phyloP scores from a whole-genome alignment of 805 yeast species.

The Myxozyma sirexii region DNA sequence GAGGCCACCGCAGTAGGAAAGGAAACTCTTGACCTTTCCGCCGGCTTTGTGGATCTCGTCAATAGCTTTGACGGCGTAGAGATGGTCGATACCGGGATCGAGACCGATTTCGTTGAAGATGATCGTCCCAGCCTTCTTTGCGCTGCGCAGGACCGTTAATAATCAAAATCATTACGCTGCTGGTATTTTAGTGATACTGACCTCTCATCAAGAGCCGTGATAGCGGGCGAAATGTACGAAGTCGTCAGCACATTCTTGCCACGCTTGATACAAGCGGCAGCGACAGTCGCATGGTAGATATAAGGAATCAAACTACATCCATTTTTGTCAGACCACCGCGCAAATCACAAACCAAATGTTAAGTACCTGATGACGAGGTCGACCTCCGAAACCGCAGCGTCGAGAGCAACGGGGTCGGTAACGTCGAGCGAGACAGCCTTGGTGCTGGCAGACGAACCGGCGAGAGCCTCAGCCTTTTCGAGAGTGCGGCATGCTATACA shows the following conservation, averaged over 20 bases:
- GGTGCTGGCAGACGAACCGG: slow-evolving; percentile 65
- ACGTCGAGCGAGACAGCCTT: slow-evolving; percentile 88
- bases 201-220: slow-evolving; percentile 32
- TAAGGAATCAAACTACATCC: slow-evolving; percentile 73
- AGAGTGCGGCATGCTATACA: slow-evolving; percentile 81
- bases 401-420: slow-evolving; percentile 73
- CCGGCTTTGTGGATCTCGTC: slow-evolving; percentile 90
- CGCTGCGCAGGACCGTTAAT: slow-evolving; percentile 37
- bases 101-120: slow-evolving; percentile 99
- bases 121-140: slow-evolving; percentile 91
- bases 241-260: slow-evolving; percentile 88
- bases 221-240: slow-evolving; percentile 73
- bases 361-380: slow-evolving; percentile 80
- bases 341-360: neutral
- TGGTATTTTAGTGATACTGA: neutral
- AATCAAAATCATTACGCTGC: too few relatives aligned
- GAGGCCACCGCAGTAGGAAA: slow-evolving; percentile 97
- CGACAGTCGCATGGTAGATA: slow-evolving; percentile 90
- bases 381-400: slow-evolving; percentile 70
- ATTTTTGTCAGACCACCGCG: neutral
- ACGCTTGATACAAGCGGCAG: slow-evolving; percentile 86
- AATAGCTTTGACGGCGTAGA: slow-evolving; percentile 97
- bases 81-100: slow-evolving; percentile 98
- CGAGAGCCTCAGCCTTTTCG: slow-evolving; percentile 80
- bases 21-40: slow-evolving; percentile 91